These are phyloP conservation scores for Pisolithus marmoratus DNA, from an alignment of 768 basidiomycete genomes.

Conservation along the genomic window DNA sequence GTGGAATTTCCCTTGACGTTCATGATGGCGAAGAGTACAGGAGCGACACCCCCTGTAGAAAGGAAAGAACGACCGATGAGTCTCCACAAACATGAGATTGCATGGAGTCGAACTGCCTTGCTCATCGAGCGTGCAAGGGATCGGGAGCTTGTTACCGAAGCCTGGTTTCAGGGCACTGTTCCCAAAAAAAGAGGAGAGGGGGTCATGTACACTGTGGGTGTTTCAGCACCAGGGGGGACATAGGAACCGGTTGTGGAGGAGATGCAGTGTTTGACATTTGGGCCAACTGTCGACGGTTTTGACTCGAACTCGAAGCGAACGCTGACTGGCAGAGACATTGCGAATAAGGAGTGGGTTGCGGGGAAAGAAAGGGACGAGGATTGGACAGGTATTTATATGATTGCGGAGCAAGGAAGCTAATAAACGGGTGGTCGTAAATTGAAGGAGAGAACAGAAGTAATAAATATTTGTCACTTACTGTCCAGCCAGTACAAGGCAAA, in stretches of 20 bases:
- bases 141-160: too few species aligned
- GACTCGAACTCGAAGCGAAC: too few species aligned
- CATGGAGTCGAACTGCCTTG: too few species aligned
- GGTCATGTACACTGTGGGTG: slow-evolving; percentile 77
- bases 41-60: slow-evolving; percentile 78
- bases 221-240: slow-evolving; percentile 67
- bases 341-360: slow-evolving; percentile 13
- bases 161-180: too few species aligned
- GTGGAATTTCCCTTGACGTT: slow-evolving; percentile 57
- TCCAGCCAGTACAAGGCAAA: too few species aligned
- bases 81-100: slow-evolving; percentile 25
- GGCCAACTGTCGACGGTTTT: too few species aligned
- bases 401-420: neutral
- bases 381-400: slow-evolving; percentile 28
- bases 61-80: slow-evolving; percentile 20
- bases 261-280: too few species aligned
- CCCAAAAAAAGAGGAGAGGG: too few species aligned
- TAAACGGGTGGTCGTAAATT: neutral
- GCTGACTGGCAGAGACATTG: slow-evolving; percentile 49
- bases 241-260: slow-evolving; percentile 80
- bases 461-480: too few species aligned
- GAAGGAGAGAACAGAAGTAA: neutral
- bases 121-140: too few species aligned
- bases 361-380: slow-evolving; percentile 11
- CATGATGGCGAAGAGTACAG: slow-evolving; percentile 38